These are phyloP conservation scores for Verticillium dahliae DNA, from an alignment of 2,329 filamentous ascomycete species.

Conservation along the genomic window DNA sequence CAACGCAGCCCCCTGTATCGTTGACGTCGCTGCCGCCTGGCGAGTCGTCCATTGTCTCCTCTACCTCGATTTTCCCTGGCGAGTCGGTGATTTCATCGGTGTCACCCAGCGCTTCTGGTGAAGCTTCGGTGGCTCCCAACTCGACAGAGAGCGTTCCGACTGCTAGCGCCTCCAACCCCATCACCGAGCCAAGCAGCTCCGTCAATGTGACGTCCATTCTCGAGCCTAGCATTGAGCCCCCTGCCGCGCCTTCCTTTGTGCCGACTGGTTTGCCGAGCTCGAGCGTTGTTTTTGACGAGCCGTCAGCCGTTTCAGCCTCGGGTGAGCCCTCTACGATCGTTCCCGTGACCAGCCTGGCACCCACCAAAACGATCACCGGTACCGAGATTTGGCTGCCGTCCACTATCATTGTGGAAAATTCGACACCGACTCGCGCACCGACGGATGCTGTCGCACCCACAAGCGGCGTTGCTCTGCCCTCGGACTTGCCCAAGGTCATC, in stretches of 20 bases:
- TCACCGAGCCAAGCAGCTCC: neutral
- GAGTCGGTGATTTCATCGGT: neutral
- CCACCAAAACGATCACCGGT: conserved; percentile 35
- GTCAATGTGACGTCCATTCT: conserved; percentile 5
- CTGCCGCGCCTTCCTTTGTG: neutral
- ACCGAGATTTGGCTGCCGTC: conserved; percentile 48
- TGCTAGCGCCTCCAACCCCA: conserved; percentile 2
- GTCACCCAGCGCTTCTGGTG: neutral
- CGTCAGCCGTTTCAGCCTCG: conserved; percentile 3
- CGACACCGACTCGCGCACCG: conserved; percentile 29
- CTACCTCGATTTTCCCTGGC: neutral
- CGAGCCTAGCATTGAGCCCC: neutral
- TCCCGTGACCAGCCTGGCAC: conserved; percentile 31
- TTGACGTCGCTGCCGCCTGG: conserved; percentile 4
- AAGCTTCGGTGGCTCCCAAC: neutral
- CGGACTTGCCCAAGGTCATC: conserved; percentile 67
- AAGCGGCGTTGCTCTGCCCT: conserved; percentile 50
- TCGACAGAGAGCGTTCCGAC: conserved; percentile 4
- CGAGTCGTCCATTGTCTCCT: neutral
- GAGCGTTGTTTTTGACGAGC: neutral
- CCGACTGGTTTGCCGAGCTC: neutral
- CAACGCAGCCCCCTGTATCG: conserved; percentile 5
- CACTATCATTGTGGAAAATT: conserved; percentile 51
- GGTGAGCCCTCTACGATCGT: conserved; percentile 6
- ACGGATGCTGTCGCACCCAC: conserved; percentile 33